Conservation (phyloP, 768 basidiomycete genomes). For the Lentinula sp. region DNA sequence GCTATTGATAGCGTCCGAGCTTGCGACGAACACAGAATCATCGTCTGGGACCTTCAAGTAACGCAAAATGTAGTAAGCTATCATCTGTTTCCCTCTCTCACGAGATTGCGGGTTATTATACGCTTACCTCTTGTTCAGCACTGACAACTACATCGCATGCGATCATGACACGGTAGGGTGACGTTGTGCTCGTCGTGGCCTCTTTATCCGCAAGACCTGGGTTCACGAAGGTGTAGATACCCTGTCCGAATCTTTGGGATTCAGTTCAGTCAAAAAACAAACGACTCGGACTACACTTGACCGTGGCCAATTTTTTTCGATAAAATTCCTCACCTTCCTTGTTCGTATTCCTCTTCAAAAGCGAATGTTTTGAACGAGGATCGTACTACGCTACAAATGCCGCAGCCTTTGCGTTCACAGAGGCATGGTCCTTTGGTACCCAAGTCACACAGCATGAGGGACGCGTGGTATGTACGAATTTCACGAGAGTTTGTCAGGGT, state of each 20-base stretch:
- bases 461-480: slow-evolving; percentile 26
- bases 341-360: slow-evolving; percentile 25
- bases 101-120: background rate
- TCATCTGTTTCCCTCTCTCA: background rate
- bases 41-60: background rate
- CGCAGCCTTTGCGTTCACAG: slow-evolving; percentile 31
- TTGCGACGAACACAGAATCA: background rate
- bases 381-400: slow-evolving; percentile 29
- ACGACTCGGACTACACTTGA: too few species aligned
- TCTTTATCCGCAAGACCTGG: slow-evolving; percentile 26
- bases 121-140: background rate
- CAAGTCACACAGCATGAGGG: slow-evolving; percentile 35
- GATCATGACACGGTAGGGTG: slow-evolving; percentile 34
- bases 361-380: slow-evolving; percentile 28
- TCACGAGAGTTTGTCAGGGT: background rate
- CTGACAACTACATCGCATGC: slow-evolving; percentile 22
- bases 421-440: slow-evolving; percentile 23
- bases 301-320: too few species aligned
- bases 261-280: too few species aligned
- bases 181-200: slow-evolving; percentile 31
- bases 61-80: background rate
- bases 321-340: slow-evolving; percentile 26
- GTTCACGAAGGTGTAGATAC: slow-evolving; percentile 28
- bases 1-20: background rate
- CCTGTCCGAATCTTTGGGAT: slow-evolving; percentile 22